phyloP scores from a whole-genome alignment of 495 filamentous ascomycete species.

The Jackrogersella multiformis region DNA sequence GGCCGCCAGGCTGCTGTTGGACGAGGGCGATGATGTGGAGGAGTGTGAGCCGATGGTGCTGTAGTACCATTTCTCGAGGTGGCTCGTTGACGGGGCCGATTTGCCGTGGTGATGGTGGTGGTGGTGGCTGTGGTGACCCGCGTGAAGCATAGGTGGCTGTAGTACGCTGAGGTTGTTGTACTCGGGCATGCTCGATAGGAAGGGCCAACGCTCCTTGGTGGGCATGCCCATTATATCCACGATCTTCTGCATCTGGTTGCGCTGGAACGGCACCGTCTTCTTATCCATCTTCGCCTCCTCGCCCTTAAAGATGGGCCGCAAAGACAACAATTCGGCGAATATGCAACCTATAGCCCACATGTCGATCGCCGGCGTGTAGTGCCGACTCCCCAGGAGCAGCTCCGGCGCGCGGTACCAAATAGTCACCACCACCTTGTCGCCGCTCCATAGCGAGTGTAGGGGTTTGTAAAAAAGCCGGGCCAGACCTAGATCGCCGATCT shows the following conservation, averaged over 20 bases:
- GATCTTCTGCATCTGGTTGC: constrained; percentile 99
- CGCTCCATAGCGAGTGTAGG: constrained; percentile 85
- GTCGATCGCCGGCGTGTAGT: constrained; percentile 97
- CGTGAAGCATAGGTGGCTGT: constrained; percentile 58
- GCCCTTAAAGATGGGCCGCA: constrained; percentile 97
- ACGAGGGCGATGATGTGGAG: constrained; percentile 48
- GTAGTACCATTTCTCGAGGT: constrained; percentile 68
- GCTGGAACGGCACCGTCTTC: constrained; percentile 95
- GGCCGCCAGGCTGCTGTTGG: constrained; percentile 54
- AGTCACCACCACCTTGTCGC: constrained; percentile 98
- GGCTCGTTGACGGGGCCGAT: constrained; percentile 53
- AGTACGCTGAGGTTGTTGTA: constrained; percentile 77
- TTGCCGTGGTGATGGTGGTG: constrained; percentile 54
- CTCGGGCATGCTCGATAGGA: constrained; percentile 82
- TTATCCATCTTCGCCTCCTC: constrained; percentile 99
- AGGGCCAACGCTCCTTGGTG: constrained; percentile 87
- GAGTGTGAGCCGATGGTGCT: constrained; percentile 61
- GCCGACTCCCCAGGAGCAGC: constrained; percentile 85
- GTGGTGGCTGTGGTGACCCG: constrained; percentile 52
- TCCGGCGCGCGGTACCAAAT: constrained; percentile 99
- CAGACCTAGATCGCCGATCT: constrained; percentile 92
- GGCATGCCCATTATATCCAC: constrained; percentile 94
- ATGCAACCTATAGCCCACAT: constrained; percentile 99
- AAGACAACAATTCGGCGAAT: constrained; percentile 89
- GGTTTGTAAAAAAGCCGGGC: constrained; percentile 95